These are phyloP conservation scores for Sphaerosporella brunnea DNA, from an alignment of 495 filamentous ascomycete genomes.

Conservation along the genomic window DNA sequence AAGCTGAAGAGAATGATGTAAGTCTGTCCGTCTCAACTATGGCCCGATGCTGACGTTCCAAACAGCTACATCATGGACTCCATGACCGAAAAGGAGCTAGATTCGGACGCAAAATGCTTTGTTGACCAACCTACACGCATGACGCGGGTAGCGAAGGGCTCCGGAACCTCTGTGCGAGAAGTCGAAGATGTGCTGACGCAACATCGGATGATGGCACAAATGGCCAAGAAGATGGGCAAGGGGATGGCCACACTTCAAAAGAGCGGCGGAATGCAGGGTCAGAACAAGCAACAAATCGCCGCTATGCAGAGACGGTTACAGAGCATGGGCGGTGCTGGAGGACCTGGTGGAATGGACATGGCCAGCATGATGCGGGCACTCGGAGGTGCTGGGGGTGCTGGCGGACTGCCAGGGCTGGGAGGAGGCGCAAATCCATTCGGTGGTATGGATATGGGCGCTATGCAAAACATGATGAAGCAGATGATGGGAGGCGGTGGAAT, in stretches of 20 bases:
- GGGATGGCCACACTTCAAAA: conserved; percentile 93
- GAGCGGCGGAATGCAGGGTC: conserved; percentile 77
- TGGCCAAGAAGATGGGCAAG: conserved; percentile 97
- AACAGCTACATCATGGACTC: conserved; percentile 75
- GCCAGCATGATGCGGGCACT: conserved; percentile 72
- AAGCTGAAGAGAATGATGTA: conserved; percentile 90
- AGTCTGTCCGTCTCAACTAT: background rate
- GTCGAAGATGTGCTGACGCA: conserved; percentile 96
- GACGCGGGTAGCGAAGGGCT: conserved; percentile 77
- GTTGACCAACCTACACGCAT: conserved; percentile 83
- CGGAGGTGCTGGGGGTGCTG: conserved; percentile 38
- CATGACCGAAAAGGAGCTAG: conserved; percentile 90
- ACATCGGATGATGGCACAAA: conserved; percentile 95
- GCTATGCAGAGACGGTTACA: conserved; percentile 93
- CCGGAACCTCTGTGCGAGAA: conserved; percentile 79
- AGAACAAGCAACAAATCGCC: conserved; percentile 85
- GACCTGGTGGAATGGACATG: conserved; percentile 54
- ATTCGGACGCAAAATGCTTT: conserved; percentile 87
- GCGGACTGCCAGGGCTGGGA: conserved; percentile 34
- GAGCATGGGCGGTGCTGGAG: conserved; percentile 56
- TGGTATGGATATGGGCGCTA: conserved; percentile 44
- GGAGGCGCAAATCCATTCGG: conserved; percentile 35
- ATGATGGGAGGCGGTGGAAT: conserved; percentile 43
- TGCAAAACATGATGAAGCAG: conserved; percentile 72
- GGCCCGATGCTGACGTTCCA: background rate